Percentiles rank a stretch among this genome's conserved stretches.
Conservation (phyloP, 2,329 filamentous ascomycete genomes). For the Colletotrichum lini region DNA sequence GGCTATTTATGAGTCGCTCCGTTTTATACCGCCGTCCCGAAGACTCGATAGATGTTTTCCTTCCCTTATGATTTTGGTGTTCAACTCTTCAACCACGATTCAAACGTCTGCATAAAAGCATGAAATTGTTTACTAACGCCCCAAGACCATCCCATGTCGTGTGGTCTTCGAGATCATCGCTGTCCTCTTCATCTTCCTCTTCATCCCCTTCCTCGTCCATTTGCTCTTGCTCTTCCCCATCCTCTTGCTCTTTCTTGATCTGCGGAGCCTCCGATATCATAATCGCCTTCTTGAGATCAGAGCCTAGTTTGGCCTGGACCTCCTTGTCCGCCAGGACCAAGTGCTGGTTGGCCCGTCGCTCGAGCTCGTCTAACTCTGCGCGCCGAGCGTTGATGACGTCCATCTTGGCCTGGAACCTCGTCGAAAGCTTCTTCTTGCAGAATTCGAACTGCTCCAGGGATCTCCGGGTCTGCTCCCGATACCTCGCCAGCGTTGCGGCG, state of each 20-base stretch:
- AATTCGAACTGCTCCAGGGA: not conserved
- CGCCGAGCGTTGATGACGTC: not conserved
- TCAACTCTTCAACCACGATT: too few species aligned
- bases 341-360: not conserved
- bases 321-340: not conserved
- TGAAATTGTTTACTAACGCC: not conserved
- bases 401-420: not conserved
- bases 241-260: too few species aligned
- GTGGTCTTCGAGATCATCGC: not conserved
- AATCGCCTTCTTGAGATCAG: not conserved
- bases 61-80: not conserved
- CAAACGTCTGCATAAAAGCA: not conserved
- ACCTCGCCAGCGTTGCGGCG: not conserved
- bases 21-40: not conserved
- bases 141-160: not conserved
- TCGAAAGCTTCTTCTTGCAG: not conserved
- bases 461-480: not conserved
- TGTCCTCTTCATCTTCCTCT: not conserved
- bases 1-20: not conserved
- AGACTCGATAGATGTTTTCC: not conserved
- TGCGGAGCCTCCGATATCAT: not conserved
- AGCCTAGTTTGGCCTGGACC: not conserved
- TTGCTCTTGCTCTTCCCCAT: not conserved
- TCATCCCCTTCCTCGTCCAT: not conserved
- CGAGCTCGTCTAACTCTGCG: not conserved